A percentile compares a stretch with the other conserved stretches of the same genome.
phyloP scores from a whole-genome alignment of 345 rosid genomes.

The Populus deltoides region DNA sequence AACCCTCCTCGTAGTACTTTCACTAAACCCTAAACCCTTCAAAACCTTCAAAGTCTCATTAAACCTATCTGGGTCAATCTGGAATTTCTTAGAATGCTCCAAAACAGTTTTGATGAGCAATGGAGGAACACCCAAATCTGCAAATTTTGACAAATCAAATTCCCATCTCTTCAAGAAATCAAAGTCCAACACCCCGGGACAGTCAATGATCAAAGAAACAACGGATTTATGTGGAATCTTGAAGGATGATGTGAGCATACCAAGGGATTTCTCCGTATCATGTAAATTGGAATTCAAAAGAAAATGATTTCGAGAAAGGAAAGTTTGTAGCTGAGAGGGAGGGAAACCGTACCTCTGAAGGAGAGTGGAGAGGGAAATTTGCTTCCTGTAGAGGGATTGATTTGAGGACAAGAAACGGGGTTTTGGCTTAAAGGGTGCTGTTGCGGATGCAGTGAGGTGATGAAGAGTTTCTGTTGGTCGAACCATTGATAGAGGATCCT shows the following conservation, averaged over 20 bases:
- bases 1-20: slow-evolving; percentile 41
- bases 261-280: slow-evolving; percentile 53
- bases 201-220: slow-evolving; percentile 49
- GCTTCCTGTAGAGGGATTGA: slow-evolving; percentile 41
- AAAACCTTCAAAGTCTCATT: slow-evolving; percentile 31
- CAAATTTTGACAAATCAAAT: slow-evolving; percentile 21
- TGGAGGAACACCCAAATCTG: slow-evolving; percentile 29
- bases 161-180: slow-evolving; percentile 66
- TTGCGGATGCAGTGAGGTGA: too few relatives aligned
- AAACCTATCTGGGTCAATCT: slow-evolving; percentile 47
- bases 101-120: slow-evolving; percentile 43
- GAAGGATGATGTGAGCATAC: slow-evolving; percentile 49
- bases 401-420: slow-evolving; percentile 17
- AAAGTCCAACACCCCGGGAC: slow-evolving; percentile 62
- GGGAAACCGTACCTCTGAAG: slow-evolving; percentile 69
- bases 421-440: too few relatives aligned
- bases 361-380: slow-evolving; percentile 52
- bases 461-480: too few relatives aligned
- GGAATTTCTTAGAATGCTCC: slow-evolving; percentile 48
- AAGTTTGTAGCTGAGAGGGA: slow-evolving; percentile 45
- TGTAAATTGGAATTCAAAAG: slow-evolving; percentile 40
- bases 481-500: too few relatives aligned
- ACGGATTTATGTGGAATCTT: slow-evolving; percentile 49
- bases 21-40: slow-evolving; percentile 59
- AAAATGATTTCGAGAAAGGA: slow-evolving; percentile 42